These are phyloP conservation scores for baker's yeast (Saccharomyces cerevisiae) DNA, from an alignment of 805 yeast genomes.

Conservation along the genomic window DNA sequence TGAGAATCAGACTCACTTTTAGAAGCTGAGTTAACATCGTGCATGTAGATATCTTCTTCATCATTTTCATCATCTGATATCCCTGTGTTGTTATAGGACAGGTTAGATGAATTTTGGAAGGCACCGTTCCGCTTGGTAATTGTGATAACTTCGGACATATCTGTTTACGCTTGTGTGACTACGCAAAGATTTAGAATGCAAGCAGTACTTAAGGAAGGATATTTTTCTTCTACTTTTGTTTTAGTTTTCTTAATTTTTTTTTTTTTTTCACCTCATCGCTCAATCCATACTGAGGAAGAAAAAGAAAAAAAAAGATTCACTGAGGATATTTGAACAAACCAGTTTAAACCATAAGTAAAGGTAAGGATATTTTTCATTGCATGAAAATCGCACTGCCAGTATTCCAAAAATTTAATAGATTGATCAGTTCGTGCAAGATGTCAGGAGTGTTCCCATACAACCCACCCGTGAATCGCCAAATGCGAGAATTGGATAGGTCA, in stretches of 20 bases:
- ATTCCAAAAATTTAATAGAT: neutral
- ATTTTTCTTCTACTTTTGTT: neutral
- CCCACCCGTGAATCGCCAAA: constrained; percentile 65
- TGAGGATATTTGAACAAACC: neutral
- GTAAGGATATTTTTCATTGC: neutral
- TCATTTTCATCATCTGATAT: constrained; percentile 7
- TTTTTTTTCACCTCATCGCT: neutral
- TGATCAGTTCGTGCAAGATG: neutral
- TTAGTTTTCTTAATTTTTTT: neutral
- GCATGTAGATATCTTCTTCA: constrained; percentile 37
- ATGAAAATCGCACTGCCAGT: neutral
- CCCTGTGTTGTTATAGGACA: constrained; percentile 4
- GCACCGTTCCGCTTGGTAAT: constrained; percentile 22
- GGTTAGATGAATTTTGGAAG: constrained; percentile 15
- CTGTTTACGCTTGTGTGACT: neutral
- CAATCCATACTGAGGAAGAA: neutral
- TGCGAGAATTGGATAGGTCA: constrained; percentile 58
- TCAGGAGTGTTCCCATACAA: constrained; percentile 16
- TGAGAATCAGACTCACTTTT: constrained; percentile 27
- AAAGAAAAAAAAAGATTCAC: neutral
- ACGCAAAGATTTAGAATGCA: neutral
- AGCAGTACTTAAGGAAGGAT: neutral
- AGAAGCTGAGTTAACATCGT: constrained; percentile 29
- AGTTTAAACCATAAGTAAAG: neutral
- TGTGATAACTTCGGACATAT: constrained; percentile 26